Percentiles rank a stretch among this genome's conserved stretches.
Evolutionary conservation across 176 grass and related monocot genomes (phyloP).

Genomic region (Raddia guianensis): DNA sequence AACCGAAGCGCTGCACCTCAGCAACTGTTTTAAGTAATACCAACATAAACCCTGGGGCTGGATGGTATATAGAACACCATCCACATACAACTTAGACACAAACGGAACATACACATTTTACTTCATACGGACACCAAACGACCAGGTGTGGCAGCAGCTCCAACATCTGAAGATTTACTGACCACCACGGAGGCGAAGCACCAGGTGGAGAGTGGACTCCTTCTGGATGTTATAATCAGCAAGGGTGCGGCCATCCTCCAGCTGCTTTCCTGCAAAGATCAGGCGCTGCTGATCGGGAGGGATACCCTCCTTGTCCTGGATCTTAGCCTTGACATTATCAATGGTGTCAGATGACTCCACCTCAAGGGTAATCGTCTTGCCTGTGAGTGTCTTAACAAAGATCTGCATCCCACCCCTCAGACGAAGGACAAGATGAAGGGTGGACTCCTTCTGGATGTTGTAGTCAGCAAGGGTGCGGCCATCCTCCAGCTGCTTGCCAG

Average conservation of each 20-base stretch:
- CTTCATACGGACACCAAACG: neutral
- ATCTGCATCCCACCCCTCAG: slow-evolving; percentile 70
- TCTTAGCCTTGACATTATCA: slow-evolving; percentile 75
- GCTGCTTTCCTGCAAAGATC: slow-evolving; percentile 55
- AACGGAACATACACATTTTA: neutral
- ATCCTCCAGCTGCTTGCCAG: slow-evolving; percentile 69
- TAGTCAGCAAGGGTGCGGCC: slow-evolving; percentile 64
- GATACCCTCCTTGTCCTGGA: slow-evolving; percentile 86
- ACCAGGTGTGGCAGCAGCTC: slow-evolving; percentile 14
- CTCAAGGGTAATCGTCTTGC: slow-evolving; percentile 69
- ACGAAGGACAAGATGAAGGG: slow-evolving; percentile 60
- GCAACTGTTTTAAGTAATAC: slow-evolving; percentile 1
- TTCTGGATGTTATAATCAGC: slow-evolving; percentile 80
- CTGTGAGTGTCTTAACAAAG: slow-evolving; percentile 51
- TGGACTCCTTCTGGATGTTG: slow-evolving; percentile 82
- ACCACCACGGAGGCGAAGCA: slow-evolving; percentile 60
- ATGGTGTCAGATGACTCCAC: slow-evolving; percentile 58
- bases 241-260: slow-evolving; percentile 55
- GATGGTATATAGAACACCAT: neutral
- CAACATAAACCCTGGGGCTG: neutral
- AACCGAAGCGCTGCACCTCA: neutral
- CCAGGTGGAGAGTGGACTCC: slow-evolving; percentile 62
- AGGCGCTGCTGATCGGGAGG: slow-evolving; percentile 69
- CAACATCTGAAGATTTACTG: neutral
- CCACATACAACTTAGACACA: neutral